A percentile compares a stretch with the other conserved stretches of the same genome.
phyloP scores from a whole-genome alignment of 176 grass and related monocot species.

The Aegilops bicornis region DNA sequence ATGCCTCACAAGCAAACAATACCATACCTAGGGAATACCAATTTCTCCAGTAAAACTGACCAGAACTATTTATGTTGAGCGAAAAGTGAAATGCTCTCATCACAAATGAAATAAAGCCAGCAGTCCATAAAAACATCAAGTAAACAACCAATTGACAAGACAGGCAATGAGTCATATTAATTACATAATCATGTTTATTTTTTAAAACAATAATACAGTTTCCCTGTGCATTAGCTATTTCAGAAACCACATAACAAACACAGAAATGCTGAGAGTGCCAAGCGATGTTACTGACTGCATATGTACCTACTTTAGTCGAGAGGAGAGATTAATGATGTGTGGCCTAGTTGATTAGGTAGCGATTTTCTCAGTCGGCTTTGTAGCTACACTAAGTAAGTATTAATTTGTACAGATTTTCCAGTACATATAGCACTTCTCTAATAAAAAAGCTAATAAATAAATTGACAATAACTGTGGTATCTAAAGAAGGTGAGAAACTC shows the following conservation, averaged over 20 bases:
- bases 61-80: background rate
- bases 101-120: background rate
- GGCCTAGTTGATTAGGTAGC: background rate
- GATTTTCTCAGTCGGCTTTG: background rate
- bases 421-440: background rate
- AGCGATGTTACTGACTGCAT: background rate
- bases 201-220: background rate
- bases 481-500: background rate
- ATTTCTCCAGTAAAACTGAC: background rate
- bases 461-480: background rate
- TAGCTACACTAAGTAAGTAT: background rate
- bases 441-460: background rate
- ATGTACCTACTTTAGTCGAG: background rate
- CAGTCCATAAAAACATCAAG: background rate
- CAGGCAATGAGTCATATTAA: background rate
- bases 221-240: background rate
- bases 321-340: background rate
- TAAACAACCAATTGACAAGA: background rate
- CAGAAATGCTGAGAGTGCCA: background rate
- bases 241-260: background rate
- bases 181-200: background rate
- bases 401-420: background rate
- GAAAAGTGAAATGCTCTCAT: background rate
- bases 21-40: background rate
- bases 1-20: slow-evolving; percentile 6